Percentiles rank a stretch among this genome's conserved stretches.
Conservation (phyloP, 331 rosid species). For the Prunus yedoensis region DNA sequence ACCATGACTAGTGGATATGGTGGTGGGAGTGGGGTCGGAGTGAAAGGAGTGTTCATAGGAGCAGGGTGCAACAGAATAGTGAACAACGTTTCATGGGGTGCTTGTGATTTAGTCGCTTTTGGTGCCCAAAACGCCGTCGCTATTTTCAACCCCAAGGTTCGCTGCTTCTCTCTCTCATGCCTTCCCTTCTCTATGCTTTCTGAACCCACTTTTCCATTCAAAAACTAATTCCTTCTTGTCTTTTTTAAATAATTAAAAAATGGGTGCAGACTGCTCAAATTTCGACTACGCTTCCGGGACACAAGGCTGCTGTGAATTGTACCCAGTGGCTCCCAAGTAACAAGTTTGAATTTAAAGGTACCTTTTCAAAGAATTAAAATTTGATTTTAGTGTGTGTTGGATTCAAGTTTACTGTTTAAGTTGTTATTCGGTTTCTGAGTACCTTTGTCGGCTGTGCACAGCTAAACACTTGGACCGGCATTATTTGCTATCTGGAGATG, state of each 20-base stretch:
- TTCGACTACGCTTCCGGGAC: slow-evolving; percentile 89
- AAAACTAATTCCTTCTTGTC: not conserved
- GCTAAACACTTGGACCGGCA: slow-evolving; percentile 68
- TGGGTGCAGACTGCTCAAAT: slow-evolving; percentile 74
- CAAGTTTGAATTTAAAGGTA: slow-evolving; percentile 76
- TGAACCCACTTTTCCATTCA: not conserved
- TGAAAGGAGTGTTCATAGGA: slow-evolving; percentile 69
- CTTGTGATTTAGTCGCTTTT: slow-evolving; percentile 82
- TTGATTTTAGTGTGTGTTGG: not conserved
- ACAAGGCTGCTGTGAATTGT: slow-evolving; percentile 83
- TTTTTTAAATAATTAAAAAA: not conserved
- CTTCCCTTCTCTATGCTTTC: not conserved
- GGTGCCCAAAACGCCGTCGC: slow-evolving; percentile 93
- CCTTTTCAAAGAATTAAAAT: not conserved
- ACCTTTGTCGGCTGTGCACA: slow-evolving; percentile 24
- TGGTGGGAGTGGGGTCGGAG: slow-evolving; percentile 36
- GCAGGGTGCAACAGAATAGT: slow-evolving; percentile 92
- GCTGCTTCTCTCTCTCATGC: slow-evolving; percentile 6
- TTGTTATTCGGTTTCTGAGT: not conserved
- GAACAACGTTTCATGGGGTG: slow-evolving; percentile 92
- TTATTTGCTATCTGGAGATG: slow-evolving; percentile 88
- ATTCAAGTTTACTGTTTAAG: not conserved
- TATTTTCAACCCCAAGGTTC: slow-evolving; percentile 79
- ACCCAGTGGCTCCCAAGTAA: slow-evolving; percentile 89
- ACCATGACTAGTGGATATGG: slow-evolving; percentile 4